phyloP scores from a whole-genome alignment of 768 basidiomycete species.

The Xanthoconium stramineum region DNA sequence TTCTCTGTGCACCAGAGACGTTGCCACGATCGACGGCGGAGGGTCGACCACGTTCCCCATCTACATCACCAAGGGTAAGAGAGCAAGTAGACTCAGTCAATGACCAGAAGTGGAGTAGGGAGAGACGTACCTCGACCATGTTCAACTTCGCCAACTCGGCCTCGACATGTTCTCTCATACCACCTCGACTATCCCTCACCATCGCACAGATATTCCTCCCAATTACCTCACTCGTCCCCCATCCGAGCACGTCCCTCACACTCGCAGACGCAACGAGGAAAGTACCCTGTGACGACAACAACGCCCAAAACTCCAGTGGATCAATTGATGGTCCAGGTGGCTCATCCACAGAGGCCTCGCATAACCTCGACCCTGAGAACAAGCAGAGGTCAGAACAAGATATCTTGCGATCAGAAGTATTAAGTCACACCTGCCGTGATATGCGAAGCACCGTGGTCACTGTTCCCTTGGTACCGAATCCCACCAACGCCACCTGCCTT shows the following conservation, averaged over 20 bases:
- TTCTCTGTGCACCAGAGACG: constrained; percentile 40
- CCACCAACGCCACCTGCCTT: constrained; percentile 40
- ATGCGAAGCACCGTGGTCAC: background rate
- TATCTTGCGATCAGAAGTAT: background rate
- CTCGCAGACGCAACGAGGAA: constrained; percentile 38
- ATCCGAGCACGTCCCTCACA: constrained; percentile 62
- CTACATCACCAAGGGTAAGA: background rate
- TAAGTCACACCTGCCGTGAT: constrained; percentile 22
- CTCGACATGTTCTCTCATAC: constrained; percentile 22
- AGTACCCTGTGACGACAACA: constrained; percentile 42
- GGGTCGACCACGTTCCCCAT: constrained; percentile 11
- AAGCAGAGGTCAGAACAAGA: background rate
- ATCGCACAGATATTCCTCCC: constrained; percentile 45
- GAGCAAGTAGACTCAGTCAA: background rate
- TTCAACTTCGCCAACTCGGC: constrained; percentile 26
- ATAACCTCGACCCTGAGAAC: constrained; percentile 5
- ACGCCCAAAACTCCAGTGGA: constrained; percentile 51
- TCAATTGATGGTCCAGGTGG: background rate
- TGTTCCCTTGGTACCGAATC: background rate
- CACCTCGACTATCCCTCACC: constrained; percentile 14
- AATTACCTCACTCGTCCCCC: constrained; percentile 50
- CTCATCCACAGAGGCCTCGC: constrained; percentile 1
- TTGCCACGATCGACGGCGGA: constrained; percentile 18
- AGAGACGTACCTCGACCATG: constrained; percentile 14
- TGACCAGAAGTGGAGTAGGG: background rate